Evolutionary conservation across 208 protist species (phyloP), one percentile per base, ranked within the genome.

Genomic region (Acanthamoeba castellanii): DNA sequence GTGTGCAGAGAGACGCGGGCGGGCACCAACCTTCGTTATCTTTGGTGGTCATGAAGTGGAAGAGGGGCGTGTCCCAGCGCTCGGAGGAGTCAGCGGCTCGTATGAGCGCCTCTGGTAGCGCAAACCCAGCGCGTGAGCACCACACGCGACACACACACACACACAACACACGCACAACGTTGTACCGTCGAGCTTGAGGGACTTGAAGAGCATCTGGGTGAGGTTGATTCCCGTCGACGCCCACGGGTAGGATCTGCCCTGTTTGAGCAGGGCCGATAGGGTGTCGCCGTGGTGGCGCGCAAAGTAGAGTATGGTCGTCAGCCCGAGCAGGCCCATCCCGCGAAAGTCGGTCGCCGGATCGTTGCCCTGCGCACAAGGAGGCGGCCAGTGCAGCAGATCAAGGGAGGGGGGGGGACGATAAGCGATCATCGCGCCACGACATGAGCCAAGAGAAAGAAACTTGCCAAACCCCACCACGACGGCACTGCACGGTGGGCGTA

Each of bases 341-440:
- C 98, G 96, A 70, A 98, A 98, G 94, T 98, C 98, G 3, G 98
- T 98, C 16, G 96, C 96, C 0, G 98, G 98, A 91, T 99, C 96
- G 14, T 42, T 92, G 13, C 96, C 96, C 89, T 93, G 66, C 14
- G 32, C 6, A 30, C 6, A 4, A 22, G 3, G 18, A 72, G 20
- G 64, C 18, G n/a, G n/a, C n/a, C n/a, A n/a, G n/a, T n/a, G n/a
- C n/a, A n/a, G n/a, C n/a, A 45, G 42, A 45, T 45, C 42, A 8
- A 9, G 42, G 42, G 42, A 45, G 42, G n/a, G n/a, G n/a, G n/a
- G n/a, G n/a, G 7, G 47, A 57, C 52, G 13, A 57, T 14, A 57
- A 22, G 52, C 16, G 50, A 18, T 57, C 1, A 57, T 20, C 52
- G 52, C 37, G 37, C 37, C 37, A 3, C 3, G 37, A 42, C 37